phyloP scores from a whole-genome alignment of 495 filamentous ascomycete species.

The Lepidopterella palustris region DNA sequence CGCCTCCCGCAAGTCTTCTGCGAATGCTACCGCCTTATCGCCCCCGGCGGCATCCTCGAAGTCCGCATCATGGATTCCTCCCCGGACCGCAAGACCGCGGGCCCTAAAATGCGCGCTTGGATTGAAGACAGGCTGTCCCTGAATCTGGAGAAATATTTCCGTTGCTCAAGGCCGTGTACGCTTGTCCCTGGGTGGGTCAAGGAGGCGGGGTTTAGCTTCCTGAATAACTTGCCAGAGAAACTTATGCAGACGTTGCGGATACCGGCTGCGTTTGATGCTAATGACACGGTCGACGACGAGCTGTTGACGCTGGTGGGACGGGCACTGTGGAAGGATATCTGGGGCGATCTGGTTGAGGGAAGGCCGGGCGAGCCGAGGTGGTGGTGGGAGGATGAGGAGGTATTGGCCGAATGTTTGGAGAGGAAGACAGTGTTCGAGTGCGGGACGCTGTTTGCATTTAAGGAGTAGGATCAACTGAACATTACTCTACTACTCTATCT shows the following conservation, averaged over 20 bases:
- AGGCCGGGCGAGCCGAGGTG: conserved; percentile 19
- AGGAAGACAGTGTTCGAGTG: conserved; percentile 27
- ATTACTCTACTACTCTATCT: no score
- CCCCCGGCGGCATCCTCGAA: conserved; percentile 29
- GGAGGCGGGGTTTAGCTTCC: conserved; percentile 27
- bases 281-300: conserved; percentile 18
- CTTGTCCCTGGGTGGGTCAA: conserved; percentile 26
- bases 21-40: conserved; percentile 28
- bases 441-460: conserved; percentile 22
- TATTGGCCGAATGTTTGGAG: conserved; percentile 24
- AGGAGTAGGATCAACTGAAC: no score
- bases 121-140: conserved; percentile 26
- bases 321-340: conserved; percentile 31
- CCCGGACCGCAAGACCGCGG: conserved; percentile 25
- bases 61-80: conserved; percentile 30
- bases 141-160: conserved; percentile 27
- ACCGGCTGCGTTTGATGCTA: conserved; percentile 8
- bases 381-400: conserved; percentile 30
- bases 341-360: conserved; percentile 28
- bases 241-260: conserved; percentile 12
- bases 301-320: conserved; percentile 24
- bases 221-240: background rate
- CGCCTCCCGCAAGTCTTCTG: conserved; percentile 25
- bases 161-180: conserved; percentile 27
- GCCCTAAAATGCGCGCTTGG: conserved; percentile 28